phyloP scores from a whole-genome alignment of 495 filamentous ascomycete genomes.

The Tuber brumale region DNA sequence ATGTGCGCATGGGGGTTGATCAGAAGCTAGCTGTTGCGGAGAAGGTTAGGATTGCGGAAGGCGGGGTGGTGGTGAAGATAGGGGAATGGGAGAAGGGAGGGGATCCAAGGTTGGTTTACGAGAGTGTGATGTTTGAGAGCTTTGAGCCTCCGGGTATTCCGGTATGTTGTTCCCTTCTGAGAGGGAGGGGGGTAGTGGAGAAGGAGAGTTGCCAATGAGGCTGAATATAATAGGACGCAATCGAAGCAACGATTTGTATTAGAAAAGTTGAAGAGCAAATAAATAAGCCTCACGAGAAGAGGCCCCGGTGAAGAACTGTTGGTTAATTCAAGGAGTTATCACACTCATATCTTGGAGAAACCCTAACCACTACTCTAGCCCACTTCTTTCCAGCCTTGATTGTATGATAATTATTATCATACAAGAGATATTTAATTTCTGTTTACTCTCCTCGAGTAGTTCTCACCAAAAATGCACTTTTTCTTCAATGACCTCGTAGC shows the following conservation, averaged over 20 bases:
- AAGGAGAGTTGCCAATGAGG: slow-evolving; percentile 16
- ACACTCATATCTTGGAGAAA: neutral
- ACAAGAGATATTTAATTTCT: no score
- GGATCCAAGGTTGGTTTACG: slow-evolving; percentile 64
- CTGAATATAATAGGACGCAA: slow-evolving; percentile 53
- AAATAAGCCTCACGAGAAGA: neutral
- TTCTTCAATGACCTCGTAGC: no score
- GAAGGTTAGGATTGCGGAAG: slow-evolving; percentile 41
- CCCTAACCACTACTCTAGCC: neutral
- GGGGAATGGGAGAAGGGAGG: slow-evolving; percentile 48
- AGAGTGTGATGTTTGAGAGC: slow-evolving; percentile 59
- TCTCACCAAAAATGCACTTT: no score
- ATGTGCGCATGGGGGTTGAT: slow-evolving; percentile 53
- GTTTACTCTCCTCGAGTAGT: no score
- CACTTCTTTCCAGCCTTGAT: no score
- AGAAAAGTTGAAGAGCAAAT: slow-evolving; percentile 27
- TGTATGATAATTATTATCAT: no score
- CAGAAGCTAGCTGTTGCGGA: slow-evolving; percentile 50
- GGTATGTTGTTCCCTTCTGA: slow-evolving; percentile 43
- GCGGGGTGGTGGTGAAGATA: slow-evolving; percentile 28
- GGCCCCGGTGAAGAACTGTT: neutral
- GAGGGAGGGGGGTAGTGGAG: neutral
- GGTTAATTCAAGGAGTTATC: neutral
- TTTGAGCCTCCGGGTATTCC: slow-evolving; percentile 59
- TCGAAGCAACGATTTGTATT: slow-evolving; percentile 64